Conservation (phyloP, 805 yeast genomes). For the Ogataea degrootiae region DNA sequence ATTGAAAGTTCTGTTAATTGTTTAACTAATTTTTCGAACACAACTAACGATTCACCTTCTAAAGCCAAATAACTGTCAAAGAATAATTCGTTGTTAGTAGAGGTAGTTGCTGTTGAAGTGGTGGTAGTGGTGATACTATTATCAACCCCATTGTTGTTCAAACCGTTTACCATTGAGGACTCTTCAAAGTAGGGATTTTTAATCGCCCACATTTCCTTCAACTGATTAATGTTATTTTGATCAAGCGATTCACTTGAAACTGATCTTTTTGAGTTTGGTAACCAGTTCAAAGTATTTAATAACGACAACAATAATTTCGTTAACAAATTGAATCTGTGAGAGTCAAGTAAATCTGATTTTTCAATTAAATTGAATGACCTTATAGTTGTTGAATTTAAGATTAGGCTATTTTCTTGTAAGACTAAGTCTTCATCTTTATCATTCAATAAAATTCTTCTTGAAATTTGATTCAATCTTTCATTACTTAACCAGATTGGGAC, state of each 20-base stretch:
- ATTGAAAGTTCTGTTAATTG: constrained; percentile 33
- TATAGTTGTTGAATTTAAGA: constrained; percentile 26
- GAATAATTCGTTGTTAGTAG: no score
- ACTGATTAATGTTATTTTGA: constrained; percentile 14
- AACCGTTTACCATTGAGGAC: neutral
- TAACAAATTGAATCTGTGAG: constrained; percentile 45
- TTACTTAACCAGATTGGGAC: constrained; percentile 33
- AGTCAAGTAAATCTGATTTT: constrained; percentile 48
- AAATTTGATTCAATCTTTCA: constrained; percentile 26
- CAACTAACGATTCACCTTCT: constrained; percentile 22
- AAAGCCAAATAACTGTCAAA: constrained; percentile 20
- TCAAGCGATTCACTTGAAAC: constrained; percentile 10
- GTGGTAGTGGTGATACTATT: no score
- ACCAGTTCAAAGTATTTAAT: constrained; percentile 55
- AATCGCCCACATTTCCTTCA: constrained; percentile 30
- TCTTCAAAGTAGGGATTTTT: constrained; percentile 8
- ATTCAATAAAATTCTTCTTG: constrained; percentile 27
- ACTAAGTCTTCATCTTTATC: constrained; percentile 12
- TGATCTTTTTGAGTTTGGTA: constrained; percentile 48
- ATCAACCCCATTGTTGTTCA: neutral
- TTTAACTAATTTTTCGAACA: constrained; percentile 35
- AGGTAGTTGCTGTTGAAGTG: no score
- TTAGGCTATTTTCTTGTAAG: constrained; percentile 24
- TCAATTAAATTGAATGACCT: constrained; percentile 28
- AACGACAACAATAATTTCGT: constrained; percentile 51